Conservation (phyloP, 306 rosid genomes). For the Glycine tomentella region DNA sequence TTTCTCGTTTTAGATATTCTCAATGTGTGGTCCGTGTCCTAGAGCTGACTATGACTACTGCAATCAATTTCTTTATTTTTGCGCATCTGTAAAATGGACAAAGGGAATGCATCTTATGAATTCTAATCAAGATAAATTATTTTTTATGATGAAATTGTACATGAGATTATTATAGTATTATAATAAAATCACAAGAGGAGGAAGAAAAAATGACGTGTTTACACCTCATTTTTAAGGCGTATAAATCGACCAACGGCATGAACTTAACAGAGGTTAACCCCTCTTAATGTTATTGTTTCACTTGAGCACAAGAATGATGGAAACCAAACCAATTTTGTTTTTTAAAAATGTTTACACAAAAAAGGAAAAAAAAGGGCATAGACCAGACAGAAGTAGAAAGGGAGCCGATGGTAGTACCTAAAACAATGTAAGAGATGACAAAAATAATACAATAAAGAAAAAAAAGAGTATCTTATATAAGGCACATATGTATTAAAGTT, state of each 20-base stretch:
- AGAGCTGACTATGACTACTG: background rate
- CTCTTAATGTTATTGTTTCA: background rate
- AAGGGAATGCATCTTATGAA: conserved; percentile 6
- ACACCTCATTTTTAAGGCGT: no score
- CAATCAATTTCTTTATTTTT: background rate
- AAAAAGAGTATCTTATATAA: no score
- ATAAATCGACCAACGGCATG: no score
- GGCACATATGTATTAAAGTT: background rate
- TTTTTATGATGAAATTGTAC: no score
- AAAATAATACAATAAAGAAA: no score
- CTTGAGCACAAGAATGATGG: background rate
- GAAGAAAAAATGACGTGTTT: no score
- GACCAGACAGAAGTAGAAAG: no score
- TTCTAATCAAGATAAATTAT: background rate
- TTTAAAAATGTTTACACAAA: no score
- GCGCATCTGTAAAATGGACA: conserved; percentile 1
- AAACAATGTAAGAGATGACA: no score
- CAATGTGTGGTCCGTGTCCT: background rate
- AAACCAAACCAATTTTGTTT: background rate
- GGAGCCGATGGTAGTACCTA: no score
- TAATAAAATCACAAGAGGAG: no score
- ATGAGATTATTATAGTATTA: no score
- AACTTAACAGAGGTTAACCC: background rate
- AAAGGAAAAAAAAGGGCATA: background rate
- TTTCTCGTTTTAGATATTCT: conserved; percentile 45